Evolutionary conservation across 2,329 filamentous ascomycete species (phyloP).

Genomic region (Thelonectria rubi): DNA sequence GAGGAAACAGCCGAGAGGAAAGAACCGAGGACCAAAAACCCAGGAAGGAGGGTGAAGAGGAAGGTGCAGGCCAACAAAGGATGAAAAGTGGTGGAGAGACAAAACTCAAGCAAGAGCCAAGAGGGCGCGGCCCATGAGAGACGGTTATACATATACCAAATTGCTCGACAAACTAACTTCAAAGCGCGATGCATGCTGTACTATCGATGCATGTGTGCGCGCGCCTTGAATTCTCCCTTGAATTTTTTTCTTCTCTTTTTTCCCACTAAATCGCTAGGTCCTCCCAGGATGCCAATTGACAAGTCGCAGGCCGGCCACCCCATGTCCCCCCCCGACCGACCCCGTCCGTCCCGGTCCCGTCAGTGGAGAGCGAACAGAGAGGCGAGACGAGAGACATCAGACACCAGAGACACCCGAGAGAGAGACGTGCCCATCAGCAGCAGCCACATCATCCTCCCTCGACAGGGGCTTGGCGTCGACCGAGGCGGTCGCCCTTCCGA

Average conservation of each 20-base stretch:
- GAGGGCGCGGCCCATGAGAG: conserved; percentile 25
- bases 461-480: conserved; percentile 6
- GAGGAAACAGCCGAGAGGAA: too few relatives aligned
- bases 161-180: conserved; percentile 10
- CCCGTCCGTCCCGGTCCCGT: conserved; percentile 14
- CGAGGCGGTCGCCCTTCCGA: background rate
- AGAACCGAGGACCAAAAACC: background rate
- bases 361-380: conserved; percentile 15
- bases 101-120: conserved; percentile 17
- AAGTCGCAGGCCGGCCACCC: conserved; percentile 7
- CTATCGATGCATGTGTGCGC: conserved; percentile 1
- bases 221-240: conserved; percentile 21
- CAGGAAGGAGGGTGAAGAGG: conserved; percentile 13
- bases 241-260: conserved; percentile 1
- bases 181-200: background rate
- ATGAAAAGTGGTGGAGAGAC: conserved; percentile 14
- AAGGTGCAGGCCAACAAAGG: conserved; percentile 14
- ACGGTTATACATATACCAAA: conserved; percentile 35
- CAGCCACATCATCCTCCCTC: conserved; percentile 42
- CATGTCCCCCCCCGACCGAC: conserved; percentile 8
- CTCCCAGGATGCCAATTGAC: conserved; percentile 21
- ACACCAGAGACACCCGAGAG: too few relatives aligned
- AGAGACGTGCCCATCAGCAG: conserved; percentile 35
- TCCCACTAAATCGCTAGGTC: conserved; percentile 1
- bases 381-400: conserved; percentile 11